Percentiles rank a stretch among this genome's conserved stretches.
Conservation (phyloP, 257 asterid genomes). For the Capsicum pubescens region DNA sequence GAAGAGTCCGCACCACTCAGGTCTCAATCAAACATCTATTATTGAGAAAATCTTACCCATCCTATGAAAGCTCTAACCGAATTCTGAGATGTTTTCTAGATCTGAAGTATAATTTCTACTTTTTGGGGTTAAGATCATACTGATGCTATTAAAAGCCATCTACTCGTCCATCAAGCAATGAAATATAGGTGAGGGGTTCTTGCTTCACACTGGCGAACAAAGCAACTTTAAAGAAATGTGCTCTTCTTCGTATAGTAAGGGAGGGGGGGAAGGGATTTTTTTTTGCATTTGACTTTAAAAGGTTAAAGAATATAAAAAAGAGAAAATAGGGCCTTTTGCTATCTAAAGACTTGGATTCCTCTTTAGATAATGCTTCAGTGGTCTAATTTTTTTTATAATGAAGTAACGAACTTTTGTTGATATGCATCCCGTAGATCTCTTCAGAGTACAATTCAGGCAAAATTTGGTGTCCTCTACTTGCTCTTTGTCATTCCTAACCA, state of each 20-base stretch:
- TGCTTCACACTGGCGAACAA: not conserved
- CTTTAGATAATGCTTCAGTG: not conserved
- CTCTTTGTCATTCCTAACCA: not conserved
- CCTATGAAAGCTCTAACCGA: not conserved
- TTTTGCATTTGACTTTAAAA: not conserved
- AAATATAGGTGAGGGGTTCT: constrained; percentile 20
- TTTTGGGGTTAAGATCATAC: not conserved
- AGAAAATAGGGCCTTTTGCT: constrained; percentile 12
- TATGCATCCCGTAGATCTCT: not conserved
- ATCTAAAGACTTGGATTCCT: not conserved
- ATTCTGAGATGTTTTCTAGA: not conserved
- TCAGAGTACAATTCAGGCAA: not conserved
- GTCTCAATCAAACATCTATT: constrained; percentile 10
- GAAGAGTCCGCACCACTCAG: too few relatives aligned
- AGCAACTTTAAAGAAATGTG: constrained; percentile 4
- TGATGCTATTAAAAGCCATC: not conserved
- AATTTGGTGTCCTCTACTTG: not conserved
- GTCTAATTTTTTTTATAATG: not conserved
- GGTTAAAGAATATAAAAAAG: constrained; percentile 17
- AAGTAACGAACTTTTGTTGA: not conserved
- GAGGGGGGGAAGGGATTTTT: not conserved
- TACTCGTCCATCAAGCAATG: constrained; percentile 2
- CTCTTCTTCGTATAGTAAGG: not conserved
- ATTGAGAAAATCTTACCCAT: not conserved
- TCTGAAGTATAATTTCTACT: constrained; percentile 23